Evolutionary conservation across 169 alveolate species (phyloP), one percentile per base, ranked within the genome.

Genomic region (Babesia sp.): DNA sequence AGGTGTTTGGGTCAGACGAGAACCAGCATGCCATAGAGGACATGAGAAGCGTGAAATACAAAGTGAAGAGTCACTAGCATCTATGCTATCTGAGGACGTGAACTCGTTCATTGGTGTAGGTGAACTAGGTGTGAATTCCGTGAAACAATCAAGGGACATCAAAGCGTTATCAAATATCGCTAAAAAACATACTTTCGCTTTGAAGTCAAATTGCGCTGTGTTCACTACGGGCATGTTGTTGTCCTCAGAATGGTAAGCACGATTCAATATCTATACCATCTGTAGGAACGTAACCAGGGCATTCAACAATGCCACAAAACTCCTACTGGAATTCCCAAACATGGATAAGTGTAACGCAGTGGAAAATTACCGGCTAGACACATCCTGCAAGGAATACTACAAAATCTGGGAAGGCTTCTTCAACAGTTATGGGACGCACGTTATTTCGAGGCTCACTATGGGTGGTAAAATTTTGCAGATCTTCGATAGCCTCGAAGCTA

Each of bases 211-310:
- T 36, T 53, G 90, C 58, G 83, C 80, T 24, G 51, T 74, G 36
- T 81, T 82, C 53, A 70, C 86, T 36, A 64, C 82, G 7, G 91
- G 91, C 16, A 80, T 84, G 79, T 14, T 80, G 14, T 64, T 80
- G 44, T 71, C 88, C 28, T 9, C 34, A 12, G 60, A 72, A 51
- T 80, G 85, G 88, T 80, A 24, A 60, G 55, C n/a, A 28, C 18
- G 3, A 22, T 7, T 12, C 48, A 16, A 9, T 36, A 11, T 1
- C 1, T 24, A 7, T 16, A 64, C 26, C 1, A 64, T 37, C 9
- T 64, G 31, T 24, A 64, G 74, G 74, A 36, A 64, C 26, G 54
- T 45, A n/a, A 64, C 59, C 7, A 3, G 54, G 33, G 74, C 63
- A 28, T 64, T 64, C 50, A 24, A 39, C 5, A 64, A 50, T 20